Percentiles rank a stretch among this genome's conserved stretches.
phyloP scores from a whole-genome alignment of 345 rosid genomes.

The Aquilaria malaccensis region DNA sequence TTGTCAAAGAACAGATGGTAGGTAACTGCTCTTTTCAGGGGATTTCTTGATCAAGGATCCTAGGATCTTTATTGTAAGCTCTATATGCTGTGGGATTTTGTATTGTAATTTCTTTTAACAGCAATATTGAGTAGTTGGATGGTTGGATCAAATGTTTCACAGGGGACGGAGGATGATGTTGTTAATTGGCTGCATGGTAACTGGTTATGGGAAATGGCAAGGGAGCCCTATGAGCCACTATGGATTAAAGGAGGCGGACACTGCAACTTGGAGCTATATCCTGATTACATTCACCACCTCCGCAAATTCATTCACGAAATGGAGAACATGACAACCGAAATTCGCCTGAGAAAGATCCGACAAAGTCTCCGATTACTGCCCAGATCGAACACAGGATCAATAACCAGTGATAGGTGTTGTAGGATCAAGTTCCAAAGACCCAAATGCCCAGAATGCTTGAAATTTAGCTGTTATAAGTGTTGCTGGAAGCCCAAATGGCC shows the following conservation, averaged over 20 bases:
- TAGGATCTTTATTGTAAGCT: no score
- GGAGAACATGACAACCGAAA: constrained; percentile 71
- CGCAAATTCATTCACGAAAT: constrained; percentile 76
- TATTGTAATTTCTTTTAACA: not conserved
- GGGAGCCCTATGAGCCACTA: constrained; percentile 86
- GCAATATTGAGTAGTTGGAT: not conserved
- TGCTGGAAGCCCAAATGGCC: constrained; percentile 29
- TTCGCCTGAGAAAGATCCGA: constrained; percentile 64
- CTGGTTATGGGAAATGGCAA: constrained; percentile 84
- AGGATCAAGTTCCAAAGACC: constrained; percentile 35
- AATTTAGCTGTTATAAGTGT: constrained; percentile 23
- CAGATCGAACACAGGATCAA: constrained; percentile 22
- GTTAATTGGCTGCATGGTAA: constrained; percentile 97
- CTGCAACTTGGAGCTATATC: constrained; percentile 94
- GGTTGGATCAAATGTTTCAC: constrained; percentile 12
- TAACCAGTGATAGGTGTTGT: constrained; percentile 21
- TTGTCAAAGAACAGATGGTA: no score
- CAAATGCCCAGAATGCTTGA: constrained; percentile 32
- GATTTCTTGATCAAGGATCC: no score
- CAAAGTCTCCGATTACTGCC: constrained; percentile 39
- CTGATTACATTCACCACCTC: constrained; percentile 85
- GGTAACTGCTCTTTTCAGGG: no score
- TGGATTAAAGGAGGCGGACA: constrained; percentile 99
- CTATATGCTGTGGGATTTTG: constrained; percentile 1
- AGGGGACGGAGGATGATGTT: constrained; percentile 98